Percentiles rank a stretch among this genome's conserved stretches.
Conservation (phyloP, 768 basidiomycete genomes). For the Mycena metata region DNA sequence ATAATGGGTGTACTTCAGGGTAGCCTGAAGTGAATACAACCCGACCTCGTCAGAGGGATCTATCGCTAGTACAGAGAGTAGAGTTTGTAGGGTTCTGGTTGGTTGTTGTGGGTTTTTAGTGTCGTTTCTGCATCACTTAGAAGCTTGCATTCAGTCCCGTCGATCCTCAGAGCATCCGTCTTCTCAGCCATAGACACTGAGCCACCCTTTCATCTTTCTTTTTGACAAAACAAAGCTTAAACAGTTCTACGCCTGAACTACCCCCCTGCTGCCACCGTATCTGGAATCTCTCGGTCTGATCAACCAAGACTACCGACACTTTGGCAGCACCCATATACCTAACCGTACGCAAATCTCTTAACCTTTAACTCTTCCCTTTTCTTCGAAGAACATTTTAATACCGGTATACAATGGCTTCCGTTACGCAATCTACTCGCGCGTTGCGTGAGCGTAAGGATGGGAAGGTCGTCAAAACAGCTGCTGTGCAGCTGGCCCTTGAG, state of each 20-base stretch:
- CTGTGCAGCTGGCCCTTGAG: background rate
- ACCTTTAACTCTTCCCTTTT: background rate
- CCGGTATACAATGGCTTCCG: background rate
- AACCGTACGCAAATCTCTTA: background rate
- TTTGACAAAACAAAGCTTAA: too few relatives aligned
- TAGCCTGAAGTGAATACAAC: too few relatives aligned
- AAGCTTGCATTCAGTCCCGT: too few relatives aligned
- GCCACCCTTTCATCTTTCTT: too few relatives aligned
- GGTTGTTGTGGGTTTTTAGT: too few relatives aligned
- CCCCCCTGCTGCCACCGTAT: background rate
- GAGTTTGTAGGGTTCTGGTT: too few relatives aligned
- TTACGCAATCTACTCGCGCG: background rate
- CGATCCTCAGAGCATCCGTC: too few relatives aligned
- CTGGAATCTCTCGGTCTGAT: background rate
- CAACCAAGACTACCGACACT: conserved; percentile 1
- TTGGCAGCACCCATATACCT: background rate
- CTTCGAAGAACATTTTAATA: conserved; percentile 1
- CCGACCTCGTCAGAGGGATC: too few relatives aligned
- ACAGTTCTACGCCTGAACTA: background rate
- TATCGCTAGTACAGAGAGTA: too few relatives aligned
- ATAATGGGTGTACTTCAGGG: too few relatives aligned
- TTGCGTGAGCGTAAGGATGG: conserved; percentile 1
- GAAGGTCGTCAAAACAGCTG: background rate
- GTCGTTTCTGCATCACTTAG: too few relatives aligned
- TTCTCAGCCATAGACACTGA: too few relatives aligned